A percentile compares a stretch with the other conserved stretches of the same genome.
Evolutionary conservation across 768 basidiomycete genomes (phyloP).

Genomic region (Mycena alexandri): DNA sequence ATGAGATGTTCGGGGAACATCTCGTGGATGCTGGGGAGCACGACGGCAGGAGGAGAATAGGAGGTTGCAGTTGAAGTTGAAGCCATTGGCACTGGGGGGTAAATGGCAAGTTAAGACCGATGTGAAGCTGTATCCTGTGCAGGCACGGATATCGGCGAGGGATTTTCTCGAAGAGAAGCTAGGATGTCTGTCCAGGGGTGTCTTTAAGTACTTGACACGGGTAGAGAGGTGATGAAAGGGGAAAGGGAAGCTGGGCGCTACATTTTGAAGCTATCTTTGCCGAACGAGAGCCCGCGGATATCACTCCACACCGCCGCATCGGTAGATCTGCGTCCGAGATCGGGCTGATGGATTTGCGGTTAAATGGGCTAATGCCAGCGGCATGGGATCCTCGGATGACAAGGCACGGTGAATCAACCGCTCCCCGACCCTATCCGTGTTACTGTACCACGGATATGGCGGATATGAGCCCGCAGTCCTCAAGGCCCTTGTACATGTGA

Average conservation of each 20-base stretch:
- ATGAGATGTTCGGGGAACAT: constrained; percentile 20
- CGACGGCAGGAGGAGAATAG: neutral
- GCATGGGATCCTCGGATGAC: neutral
- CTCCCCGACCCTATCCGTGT: neutral
- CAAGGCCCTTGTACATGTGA: no score
- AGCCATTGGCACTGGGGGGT: neutral
- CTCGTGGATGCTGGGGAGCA: constrained; percentile 17
- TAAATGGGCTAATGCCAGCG: constrained; percentile 6
- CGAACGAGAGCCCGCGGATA: no score
- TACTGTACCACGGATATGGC: neutral
- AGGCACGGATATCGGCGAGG: no score
- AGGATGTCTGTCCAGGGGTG: no score
- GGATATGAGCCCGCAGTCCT: neutral
- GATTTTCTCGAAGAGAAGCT: no score
- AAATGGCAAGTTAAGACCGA: neutral
- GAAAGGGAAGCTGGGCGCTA: no score
- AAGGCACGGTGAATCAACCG: neutral
- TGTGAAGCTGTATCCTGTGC: neutral
- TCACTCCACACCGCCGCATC: neutral
- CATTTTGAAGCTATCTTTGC: no score
- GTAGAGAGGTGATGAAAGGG: neutral
- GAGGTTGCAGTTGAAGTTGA: no score
- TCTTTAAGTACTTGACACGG: no score
- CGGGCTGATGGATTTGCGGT: neutral
- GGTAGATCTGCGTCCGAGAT: constrained; percentile 19